Evolutionary conservation across 2,329 filamentous ascomycete genomes (phyloP), one percentile per base, ranked within the genome.

Genomic region (Apiospora hydei): DNA sequence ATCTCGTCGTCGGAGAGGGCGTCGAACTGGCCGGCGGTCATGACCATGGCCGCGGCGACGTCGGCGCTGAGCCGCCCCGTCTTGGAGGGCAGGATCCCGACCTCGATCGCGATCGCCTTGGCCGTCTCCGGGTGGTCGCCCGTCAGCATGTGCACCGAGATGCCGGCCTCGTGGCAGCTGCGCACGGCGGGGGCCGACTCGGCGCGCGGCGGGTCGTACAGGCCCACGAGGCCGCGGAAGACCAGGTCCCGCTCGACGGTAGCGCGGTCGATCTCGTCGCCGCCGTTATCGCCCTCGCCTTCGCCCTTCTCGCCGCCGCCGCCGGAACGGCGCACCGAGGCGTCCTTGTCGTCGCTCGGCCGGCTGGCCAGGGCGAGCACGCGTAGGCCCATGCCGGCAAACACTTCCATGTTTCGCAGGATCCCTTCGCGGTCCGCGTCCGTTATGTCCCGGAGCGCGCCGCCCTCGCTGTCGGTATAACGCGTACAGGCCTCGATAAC

Each of bases 151-250:
- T 92, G 90, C 1, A 92, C 90, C 43, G 86, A 84, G 71, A 92
- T 91, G 68, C 90, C 90, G 43, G 90, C 90, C 70, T 86, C 82
- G 75, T 90, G 89, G 76, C 90, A 92, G 72, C 85, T 83, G 41
- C 84, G 81, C 47, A 92, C 90, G 4, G 90, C 88, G 0, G 84
- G 86, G 1, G 87, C 89, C 2, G 92, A 91, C 78, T 93, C 92
- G 0, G 88, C 84, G 1, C 92, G 91, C 72, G 92, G 92, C 7
- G 92, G 92, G 75, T 94, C 92, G 74, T 93, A 93, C 6, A 94
- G 86, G 61, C 91, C 92, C 72, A 93, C 87, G 6, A 94, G 84
- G 64, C 92, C 92, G 64, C 89, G 87, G 81, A 93, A 92, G 64
- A 85, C 85, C 34, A 94, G 86, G 57, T 89, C 84, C 43, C 84